Evolutionary conservation across 2,329 filamentous ascomycete genomes (phyloP).

Genomic region (Diaporthe caulivora): DNA sequence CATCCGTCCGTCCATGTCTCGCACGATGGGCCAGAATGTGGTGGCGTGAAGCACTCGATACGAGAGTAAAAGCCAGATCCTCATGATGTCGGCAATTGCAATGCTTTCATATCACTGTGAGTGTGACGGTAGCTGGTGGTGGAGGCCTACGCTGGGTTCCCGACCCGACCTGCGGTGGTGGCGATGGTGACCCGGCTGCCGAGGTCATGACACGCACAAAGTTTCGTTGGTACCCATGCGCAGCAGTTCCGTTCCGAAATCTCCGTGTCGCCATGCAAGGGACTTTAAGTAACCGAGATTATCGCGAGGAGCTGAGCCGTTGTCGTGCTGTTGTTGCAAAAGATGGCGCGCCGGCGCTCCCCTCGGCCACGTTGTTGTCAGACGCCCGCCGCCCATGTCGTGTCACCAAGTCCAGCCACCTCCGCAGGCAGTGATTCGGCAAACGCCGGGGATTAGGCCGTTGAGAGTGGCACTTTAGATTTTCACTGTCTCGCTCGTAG

Average conservation of each 20-base stretch:
- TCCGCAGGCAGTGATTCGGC: constrained; percentile 12
- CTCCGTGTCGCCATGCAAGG: not conserved
- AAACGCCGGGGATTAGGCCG: not conserved
- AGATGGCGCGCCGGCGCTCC: not conserved
- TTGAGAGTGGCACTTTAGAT: not conserved
- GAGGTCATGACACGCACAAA: constrained; percentile 29
- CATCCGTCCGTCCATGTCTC: not conserved
- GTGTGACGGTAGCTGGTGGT: no score
- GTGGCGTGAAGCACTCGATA: not conserved
- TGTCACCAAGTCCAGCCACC: constrained; percentile 20
- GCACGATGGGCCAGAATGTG: not conserved
- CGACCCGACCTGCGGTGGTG: not conserved
- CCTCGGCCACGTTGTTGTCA: constrained; percentile 28
- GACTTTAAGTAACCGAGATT: not conserved
- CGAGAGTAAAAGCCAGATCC: not conserved
- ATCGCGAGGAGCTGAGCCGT: not conserved
- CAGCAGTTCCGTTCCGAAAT: not conserved
- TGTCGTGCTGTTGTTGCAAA: not conserved
- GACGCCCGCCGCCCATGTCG: constrained; percentile 12
- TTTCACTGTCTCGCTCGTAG: not conserved
- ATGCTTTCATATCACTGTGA: no score
- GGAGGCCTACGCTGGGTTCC: not conserved
- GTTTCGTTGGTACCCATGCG: constrained; percentile 10
- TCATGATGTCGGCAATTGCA: not conserved
- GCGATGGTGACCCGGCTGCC: constrained; percentile 5